Conservation (phyloP, 2,329 filamentous ascomycete genomes). For the Teratosphaeria viscida region DNA sequence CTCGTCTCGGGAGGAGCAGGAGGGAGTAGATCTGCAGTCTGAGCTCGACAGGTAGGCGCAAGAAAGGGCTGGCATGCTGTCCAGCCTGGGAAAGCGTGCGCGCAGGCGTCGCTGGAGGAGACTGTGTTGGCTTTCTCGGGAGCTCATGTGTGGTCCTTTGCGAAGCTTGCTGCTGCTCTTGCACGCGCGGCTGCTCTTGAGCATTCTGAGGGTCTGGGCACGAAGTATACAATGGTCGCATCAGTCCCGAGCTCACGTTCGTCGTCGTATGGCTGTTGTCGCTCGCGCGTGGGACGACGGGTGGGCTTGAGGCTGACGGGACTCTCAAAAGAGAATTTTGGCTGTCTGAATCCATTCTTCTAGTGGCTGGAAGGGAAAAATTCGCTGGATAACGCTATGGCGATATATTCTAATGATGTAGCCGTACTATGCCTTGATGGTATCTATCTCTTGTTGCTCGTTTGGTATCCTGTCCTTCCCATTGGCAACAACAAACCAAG, state of each 20-base stretch:
- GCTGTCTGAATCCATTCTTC: not conserved
- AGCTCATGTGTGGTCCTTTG: constrained; percentile 3
- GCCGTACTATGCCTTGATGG: not conserved
- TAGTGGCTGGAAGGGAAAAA: not conserved
- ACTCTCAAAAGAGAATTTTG: not conserved
- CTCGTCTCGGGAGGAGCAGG: constrained; percentile 27
- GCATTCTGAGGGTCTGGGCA: constrained; percentile 1
- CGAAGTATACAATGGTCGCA: constrained; percentile 6
- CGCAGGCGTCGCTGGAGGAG: not conserved
- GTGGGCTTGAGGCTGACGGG: not conserved
- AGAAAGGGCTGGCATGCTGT: constrained; percentile 15
- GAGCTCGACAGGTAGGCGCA: constrained; percentile 37
- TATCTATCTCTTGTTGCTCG: not conserved
- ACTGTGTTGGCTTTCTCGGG: constrained; percentile 7
- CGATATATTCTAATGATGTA: not conserved
- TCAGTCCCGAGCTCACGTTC: not conserved
- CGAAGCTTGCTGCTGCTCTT: not conserved
- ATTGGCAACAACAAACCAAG: not conserved
- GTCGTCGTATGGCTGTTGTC: not conserved
- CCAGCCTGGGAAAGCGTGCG: not conserved
- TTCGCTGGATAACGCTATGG: not conserved
- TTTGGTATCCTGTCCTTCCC: not conserved
- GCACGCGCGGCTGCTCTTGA: not conserved
- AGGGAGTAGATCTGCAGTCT: constrained; percentile 39
- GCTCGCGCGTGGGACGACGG: not conserved